Base-by-base conservation (phyloP, 140 eudicot genomes). In the Eryngium alpinum region DNA sequence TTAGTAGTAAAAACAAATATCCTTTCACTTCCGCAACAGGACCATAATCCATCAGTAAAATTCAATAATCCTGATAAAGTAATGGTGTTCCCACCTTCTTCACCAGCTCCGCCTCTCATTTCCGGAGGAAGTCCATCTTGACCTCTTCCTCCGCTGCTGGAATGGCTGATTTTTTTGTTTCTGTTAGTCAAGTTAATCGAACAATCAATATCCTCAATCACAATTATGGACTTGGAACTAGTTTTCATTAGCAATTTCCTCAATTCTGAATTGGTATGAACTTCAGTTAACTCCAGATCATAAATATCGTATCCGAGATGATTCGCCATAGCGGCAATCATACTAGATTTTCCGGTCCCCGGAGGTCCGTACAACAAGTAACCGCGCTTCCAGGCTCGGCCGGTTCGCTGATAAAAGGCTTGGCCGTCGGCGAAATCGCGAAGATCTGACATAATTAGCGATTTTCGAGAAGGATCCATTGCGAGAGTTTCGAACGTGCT, bases 301-400 rank as follows among this genome's bases (percentile, higher is more conserved):
- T 94, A 94, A 49, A 94, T 92, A 73, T 94, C 99, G 63, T 94
- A 94, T 21, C 92, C 92, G 7, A 94, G 91, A 38, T 59, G 88
- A 82, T 94, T 94, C 24, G 99, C 99, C 97, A 94, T 94, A 52
- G 99, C 99, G 0, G 99, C 99, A 66, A 94, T 94, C 97, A 94
- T 94, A 71, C 99, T 94, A 0, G 99, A 94, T 29, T 94, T 94
- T 1, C 99, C 99, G 11, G 99, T 94, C 29, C 99, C 99, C 0
- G 99, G 99, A 0, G 97, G 99, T 9, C 99, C 99, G 67, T 90
- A 91, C 33, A 94, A 66, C 12, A 94, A 80, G 65, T 94, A 94
- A 0, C 99, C 99, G 6, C 99, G 86, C 33, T 94, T 94, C 99
- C 99, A 94, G 1, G 99, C 97, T 79, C 99, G 88, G 1, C 99